Evolutionary conservation across 2,329 filamentous ascomycete species (phyloP).

Genomic region (Colletotrichum magnum): DNA sequence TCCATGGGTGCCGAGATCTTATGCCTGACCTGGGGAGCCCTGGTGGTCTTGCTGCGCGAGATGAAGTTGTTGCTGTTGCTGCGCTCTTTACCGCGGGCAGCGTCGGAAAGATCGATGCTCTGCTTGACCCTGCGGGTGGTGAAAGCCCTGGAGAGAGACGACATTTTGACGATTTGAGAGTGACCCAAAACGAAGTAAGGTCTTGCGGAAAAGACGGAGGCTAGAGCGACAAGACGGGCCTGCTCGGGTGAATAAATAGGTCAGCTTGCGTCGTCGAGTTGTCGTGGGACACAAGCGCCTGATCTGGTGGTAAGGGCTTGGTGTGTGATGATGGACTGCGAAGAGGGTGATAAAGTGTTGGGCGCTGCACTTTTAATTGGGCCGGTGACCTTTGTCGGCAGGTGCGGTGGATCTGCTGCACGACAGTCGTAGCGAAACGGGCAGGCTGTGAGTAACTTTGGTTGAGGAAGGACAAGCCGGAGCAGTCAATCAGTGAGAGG

Average conservation of each 20-base stretch:
- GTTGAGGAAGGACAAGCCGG: slow-evolving; percentile 9
- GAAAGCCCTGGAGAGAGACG: slow-evolving; percentile 79
- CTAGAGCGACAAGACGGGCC: neutral
- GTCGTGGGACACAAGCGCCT: slow-evolving; percentile 30
- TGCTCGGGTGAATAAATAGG: slow-evolving; percentile 9
- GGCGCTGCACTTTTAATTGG: slow-evolving; percentile 38
- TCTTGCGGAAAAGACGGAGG: neutral
- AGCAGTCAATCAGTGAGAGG: slow-evolving; percentile 18
- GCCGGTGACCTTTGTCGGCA: slow-evolving; percentile 28
- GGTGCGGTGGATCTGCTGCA: slow-evolving; percentile 36
- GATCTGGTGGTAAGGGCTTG: slow-evolving; percentile 21
- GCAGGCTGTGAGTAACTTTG: slow-evolving; percentile 10
- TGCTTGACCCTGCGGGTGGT: slow-evolving; percentile 77
- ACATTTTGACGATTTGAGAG: slow-evolving; percentile 52
- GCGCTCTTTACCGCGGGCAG: slow-evolving; percentile 43
- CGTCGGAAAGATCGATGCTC: slow-evolving; percentile 61
- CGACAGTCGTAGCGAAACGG: slow-evolving; percentile 39
- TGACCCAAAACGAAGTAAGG: neutral
- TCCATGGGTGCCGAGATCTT: slow-evolving; percentile 92
- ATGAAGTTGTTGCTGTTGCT: slow-evolving; percentile 46
- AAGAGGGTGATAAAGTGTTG: slow-evolving; percentile 26
- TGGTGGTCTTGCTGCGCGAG: slow-evolving; percentile 66
- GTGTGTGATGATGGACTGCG: slow-evolving; percentile 21
- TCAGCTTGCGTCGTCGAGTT: slow-evolving; percentile 12
- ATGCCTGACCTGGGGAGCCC: slow-evolving; percentile 65